phyloP scores from a whole-genome alignment of 768 basidiomycete species.

The Pulveroboletus sp. region DNA sequence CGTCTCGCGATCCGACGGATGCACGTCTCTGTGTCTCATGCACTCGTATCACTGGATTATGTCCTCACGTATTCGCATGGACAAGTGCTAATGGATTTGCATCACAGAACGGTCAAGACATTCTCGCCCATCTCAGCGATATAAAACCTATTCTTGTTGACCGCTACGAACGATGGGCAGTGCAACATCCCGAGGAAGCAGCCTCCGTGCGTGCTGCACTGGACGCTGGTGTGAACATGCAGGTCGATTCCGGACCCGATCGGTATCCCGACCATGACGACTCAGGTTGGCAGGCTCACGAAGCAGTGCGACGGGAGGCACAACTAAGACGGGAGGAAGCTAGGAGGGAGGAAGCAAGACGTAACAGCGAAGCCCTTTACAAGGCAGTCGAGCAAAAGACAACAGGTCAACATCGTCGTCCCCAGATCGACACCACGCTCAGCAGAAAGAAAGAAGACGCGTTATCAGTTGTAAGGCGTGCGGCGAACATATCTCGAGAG shows the following conservation, averaged over 20 bases:
- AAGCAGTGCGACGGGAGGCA: slow-evolving; percentile 29
- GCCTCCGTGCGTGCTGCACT: slow-evolving; percentile 17
- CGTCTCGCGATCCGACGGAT: slow-evolving; percentile 4
- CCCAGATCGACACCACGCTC: slow-evolving; percentile 26
- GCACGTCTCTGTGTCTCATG: background rate
- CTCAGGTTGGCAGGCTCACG: slow-evolving; percentile 31
- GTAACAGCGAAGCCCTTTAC: slow-evolving; percentile 34
- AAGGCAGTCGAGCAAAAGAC: slow-evolving; percentile 19
- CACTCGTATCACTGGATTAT: background rate
- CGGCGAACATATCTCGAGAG: slow-evolving; percentile 21
- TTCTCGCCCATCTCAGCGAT: slow-evolving; percentile 58
- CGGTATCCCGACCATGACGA: slow-evolving; percentile 27
- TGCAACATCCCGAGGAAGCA: slow-evolving; percentile 38
- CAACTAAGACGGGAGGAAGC: slow-evolving; percentile 30
- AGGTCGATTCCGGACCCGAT: slow-evolving; percentile 24
- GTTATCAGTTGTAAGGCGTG: slow-evolving; percentile 22
- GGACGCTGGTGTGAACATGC: slow-evolving; percentile 18
- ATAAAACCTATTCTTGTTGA: slow-evolving; percentile 62
- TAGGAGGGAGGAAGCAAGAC: slow-evolving; percentile 34
- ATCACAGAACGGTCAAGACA: slow-evolving; percentile 67
- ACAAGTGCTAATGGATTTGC: slow-evolving; percentile 14
- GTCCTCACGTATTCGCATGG: background rate
- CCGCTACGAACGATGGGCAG: slow-evolving; percentile 58
- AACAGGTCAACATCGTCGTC: slow-evolving; percentile 17
- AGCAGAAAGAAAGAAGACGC: slow-evolving; percentile 31